phyloP scores from a whole-genome alignment of 2,329 filamentous ascomycete species.

The Nemania sp. region DNA sequence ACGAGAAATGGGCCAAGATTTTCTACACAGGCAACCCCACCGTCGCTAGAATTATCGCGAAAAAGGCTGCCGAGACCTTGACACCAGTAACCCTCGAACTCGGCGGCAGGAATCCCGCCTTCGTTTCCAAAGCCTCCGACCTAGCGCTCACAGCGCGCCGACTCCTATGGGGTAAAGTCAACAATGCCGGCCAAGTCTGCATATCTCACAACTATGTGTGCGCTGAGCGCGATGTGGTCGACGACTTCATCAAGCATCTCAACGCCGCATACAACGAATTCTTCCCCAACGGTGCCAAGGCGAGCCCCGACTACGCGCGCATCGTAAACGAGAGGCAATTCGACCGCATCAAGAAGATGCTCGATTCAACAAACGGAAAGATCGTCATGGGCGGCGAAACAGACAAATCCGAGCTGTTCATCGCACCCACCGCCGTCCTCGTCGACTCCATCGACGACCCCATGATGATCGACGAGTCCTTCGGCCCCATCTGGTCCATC shows the following conservation, averaged over 20 bases:
- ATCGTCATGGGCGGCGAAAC: conserved; percentile 88
- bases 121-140: conserved; percentile 87
- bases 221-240: conserved; percentile 79
- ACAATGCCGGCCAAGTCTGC: conserved; percentile 92
- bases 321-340: conserved; percentile 87
- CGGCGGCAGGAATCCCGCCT: conserved; percentile 91
- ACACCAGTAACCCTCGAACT: conserved; percentile 92
- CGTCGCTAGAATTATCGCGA: conserved; percentile 87
- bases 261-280: conserved; percentile 79
- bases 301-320: conserved; percentile 81
- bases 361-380: conserved; percentile 85
- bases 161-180: conserved; percentile 87
- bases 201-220: conserved; percentile 93
- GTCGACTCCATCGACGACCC: conserved; percentile 80
- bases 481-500: conserved; percentile 91
- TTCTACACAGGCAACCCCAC: conserved; percentile 88
- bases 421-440: conserved; percentile 92
- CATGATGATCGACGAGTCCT: conserved; percentile 85
- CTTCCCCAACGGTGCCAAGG: conserved; percentile 83
- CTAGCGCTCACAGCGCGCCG: conserved; percentile 83
- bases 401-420: conserved; percentile 83
- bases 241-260: conserved; percentile 79
- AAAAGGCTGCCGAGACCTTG: conserved; percentile 88
- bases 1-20: conserved; percentile 97
- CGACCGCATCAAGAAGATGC: conserved; percentile 85